Evolutionary conservation across 139 green algal species (phyloP).

Genomic region (Tetradesmus lagerheimii): DNA sequence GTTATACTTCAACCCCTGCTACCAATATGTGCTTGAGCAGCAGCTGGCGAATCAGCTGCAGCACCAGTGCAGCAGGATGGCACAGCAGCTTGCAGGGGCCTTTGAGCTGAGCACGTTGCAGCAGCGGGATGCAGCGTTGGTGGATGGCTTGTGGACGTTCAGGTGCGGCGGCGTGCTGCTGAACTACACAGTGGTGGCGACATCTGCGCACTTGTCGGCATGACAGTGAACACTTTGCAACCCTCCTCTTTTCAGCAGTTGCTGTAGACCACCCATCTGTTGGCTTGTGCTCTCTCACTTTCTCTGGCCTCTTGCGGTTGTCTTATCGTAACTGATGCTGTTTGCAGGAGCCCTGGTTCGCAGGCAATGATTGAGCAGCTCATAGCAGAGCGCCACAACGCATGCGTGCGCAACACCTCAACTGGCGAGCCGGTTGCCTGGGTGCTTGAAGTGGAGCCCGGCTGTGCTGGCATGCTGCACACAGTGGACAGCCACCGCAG

Average conservation of each 20-base stretch:
- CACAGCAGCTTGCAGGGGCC: not conserved
- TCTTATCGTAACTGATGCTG: too few relatives aligned
- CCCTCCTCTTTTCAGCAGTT: too few relatives aligned
- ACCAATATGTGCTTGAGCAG: not conserved
- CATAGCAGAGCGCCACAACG: constrained; percentile 1
- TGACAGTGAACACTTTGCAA: too few relatives aligned
- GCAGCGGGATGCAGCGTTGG: constrained; percentile 12
- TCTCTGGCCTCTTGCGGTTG: too few relatives aligned
- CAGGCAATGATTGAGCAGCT: constrained; percentile 4
- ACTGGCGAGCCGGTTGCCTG: not conserved
- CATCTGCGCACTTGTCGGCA: too few relatives aligned
- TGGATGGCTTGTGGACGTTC: constrained; percentile 17
- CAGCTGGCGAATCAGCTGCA: not conserved
- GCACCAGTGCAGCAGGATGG: not conserved
- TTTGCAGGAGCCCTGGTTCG: not conserved
- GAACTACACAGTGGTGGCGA: too few relatives aligned
- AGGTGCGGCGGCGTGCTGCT: not conserved
- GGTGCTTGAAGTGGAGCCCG: not conserved
- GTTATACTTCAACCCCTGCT: constrained; percentile 1
- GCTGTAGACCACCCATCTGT: too few relatives aligned
- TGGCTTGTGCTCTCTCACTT: too few relatives aligned
- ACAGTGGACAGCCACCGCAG: not conserved
- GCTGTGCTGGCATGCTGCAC: constrained; percentile 24
- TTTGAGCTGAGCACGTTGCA: not conserved
- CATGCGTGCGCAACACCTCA: not conserved